Evolutionary conservation across 2,329 filamentous ascomycete genomes (phyloP), one percentile per base, ranked within the genome.

Genomic region (Calonectria crousiana): DNA sequence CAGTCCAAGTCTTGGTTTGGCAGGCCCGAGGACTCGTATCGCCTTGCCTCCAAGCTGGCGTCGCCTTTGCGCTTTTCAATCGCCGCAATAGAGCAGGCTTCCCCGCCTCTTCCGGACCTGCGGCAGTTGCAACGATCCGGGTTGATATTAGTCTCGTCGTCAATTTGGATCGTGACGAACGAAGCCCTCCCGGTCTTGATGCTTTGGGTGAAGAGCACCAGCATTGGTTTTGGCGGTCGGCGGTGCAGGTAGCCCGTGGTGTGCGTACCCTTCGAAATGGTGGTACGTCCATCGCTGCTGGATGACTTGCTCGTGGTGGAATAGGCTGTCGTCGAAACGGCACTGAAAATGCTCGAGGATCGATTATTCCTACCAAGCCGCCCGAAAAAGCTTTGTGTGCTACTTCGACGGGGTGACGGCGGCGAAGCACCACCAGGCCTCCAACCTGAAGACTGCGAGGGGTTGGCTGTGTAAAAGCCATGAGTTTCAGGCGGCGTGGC

Each of bases 121-220:
- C 81, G 79, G 66, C 85, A 86, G 30, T 83, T 81, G 73, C 84
- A 85, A 6, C 81, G 79, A 30, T 84, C 81, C 1, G 82, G 81
- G 49, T 86, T 84, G 62, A 84, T 77, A 9, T 78, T 75, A 10
- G 81, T 84, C 14, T 81, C 78, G 16, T 83, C 79, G 44, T 84
- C 83, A 18, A 85, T 76, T 6, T 83, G 78, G 4, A 85, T 68
- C 10, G 81, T 78, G 18, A 84, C 81, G 6, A 85, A 80, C 0
- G 81, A 79, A 16, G 78, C 69, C 34, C 71, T 76, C 20, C 78
- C 77, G 1, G 75, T 78, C 30, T 77, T 60, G 1, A 67, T 51
- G 58, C 75, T 78, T 34, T 80, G 78, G 0, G 83, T 84, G 62
- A 84, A 85, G 9, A 85, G 69, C 1, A 84, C 83, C 6, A 85